Conservation (phyloP, 352 stramenopile genomes). For the Phytophthora uliginosa region DNA sequence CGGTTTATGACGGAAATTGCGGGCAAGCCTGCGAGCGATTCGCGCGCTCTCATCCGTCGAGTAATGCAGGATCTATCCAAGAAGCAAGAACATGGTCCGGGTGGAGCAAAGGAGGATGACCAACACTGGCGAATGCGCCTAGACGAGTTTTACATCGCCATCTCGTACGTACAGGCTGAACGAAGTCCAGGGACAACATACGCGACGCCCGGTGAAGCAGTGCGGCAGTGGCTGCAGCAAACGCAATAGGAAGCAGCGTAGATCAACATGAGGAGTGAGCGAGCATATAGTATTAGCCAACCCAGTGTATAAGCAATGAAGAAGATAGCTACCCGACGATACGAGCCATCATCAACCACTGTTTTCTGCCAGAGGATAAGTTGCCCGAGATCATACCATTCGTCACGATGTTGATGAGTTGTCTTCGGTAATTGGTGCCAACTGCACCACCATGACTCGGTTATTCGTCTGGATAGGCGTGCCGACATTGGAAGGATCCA, state of each 20-base stretch:
- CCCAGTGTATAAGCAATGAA: slow-evolving; percentile 28
- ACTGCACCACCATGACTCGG: slow-evolving; percentile 63
- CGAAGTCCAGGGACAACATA: slow-evolving; percentile 43
- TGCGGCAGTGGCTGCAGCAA: slow-evolving; percentile 82
- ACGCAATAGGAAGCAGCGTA: slow-evolving; percentile 54
- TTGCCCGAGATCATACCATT: neutral
- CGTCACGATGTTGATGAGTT: slow-evolving; percentile 12
- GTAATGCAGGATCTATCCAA: slow-evolving; percentile 49
- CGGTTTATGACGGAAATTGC: slow-evolving; percentile 80
- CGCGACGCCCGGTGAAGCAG: slow-evolving; percentile 61
- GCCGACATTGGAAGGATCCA: slow-evolving; percentile 50
- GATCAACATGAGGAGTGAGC: slow-evolving; percentile 25
- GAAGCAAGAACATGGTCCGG: slow-evolving; percentile 3
- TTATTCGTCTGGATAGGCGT: slow-evolving; percentile 68
- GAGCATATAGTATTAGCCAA: slow-evolving; percentile 27
- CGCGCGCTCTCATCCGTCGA: slow-evolving; percentile 55
- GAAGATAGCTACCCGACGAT: slow-evolving; percentile 21
- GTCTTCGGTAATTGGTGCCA: slow-evolving; percentile 13
- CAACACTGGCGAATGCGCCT: slow-evolving; percentile 53
- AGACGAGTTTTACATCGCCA: slow-evolving; percentile 80
- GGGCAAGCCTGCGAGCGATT: slow-evolving; percentile 32
- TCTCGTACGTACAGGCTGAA: slow-evolving; percentile 67
- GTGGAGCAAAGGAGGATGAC: slow-evolving; percentile 18
- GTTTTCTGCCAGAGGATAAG: neutral
- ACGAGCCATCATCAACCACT: neutral